These are phyloP conservation scores for Voacanga thouarsii DNA, from an alignment of 257 asterid genomes.

Conservation along the genomic window DNA sequence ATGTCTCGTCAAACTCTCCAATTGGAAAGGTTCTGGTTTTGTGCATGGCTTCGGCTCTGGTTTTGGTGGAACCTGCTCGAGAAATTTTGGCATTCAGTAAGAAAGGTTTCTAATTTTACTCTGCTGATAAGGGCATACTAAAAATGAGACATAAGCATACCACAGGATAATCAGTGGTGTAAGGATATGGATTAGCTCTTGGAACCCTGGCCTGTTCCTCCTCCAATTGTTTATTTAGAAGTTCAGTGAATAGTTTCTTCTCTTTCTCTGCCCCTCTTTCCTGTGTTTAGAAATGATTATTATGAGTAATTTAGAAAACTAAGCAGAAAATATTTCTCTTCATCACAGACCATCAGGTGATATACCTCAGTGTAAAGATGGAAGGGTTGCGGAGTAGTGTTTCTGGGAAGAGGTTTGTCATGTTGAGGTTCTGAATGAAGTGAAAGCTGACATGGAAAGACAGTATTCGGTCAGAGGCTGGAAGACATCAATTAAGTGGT, in stretches of 20 bases:
- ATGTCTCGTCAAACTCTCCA: conserved; percentile 80
- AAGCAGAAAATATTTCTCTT: neutral
- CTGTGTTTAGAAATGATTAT: conserved; percentile 27
- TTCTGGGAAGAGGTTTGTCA: conserved; percentile 59
- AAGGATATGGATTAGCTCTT: conserved; percentile 88
- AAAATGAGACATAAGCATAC: conserved; percentile 29
- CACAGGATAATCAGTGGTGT: conserved; percentile 95
- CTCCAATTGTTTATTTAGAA: conserved; percentile 65
- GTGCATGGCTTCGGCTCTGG: conserved; percentile 94
- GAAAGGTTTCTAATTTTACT: neutral
- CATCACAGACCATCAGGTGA: neutral
- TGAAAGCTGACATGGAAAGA: conserved; percentile 54
- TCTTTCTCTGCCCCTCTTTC: conserved; percentile 93
- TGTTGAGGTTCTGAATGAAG: conserved; percentile 61
- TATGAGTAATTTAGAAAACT: neutral
- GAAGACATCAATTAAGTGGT: neutral
- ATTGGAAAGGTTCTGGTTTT: conserved; percentile 78
- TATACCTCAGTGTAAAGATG: conserved; percentile 85
- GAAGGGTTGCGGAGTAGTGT: conserved; percentile 75
- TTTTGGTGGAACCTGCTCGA: conserved; percentile 77
- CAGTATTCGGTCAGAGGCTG: neutral
- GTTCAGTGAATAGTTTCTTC: conserved; percentile 53
- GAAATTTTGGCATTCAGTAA: neutral
- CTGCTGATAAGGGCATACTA: neutral
- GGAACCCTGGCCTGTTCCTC: conserved; percentile 83